Evolutionary conservation across 768 basidiomycete genomes (phyloP).

Genomic region (Lentinula sp.): DNA sequence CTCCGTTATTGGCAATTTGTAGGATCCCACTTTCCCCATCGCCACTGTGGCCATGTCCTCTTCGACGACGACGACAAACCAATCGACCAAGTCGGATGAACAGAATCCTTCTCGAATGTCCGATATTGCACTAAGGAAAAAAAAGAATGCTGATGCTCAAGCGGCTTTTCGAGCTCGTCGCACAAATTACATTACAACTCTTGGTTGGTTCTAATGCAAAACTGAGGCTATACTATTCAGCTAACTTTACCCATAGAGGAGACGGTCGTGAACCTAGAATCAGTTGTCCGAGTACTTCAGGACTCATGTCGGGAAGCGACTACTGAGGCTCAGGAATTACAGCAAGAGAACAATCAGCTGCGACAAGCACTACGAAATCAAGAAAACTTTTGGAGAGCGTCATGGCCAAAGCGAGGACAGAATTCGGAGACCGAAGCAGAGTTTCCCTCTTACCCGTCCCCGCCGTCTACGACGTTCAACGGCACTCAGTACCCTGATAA

Average conservation of each 20-base stretch:
- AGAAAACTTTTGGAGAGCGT: conserved; percentile 65
- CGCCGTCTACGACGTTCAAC: conserved; percentile 20
- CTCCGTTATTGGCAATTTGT: conserved; percentile 11
- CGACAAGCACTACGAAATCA: conserved; percentile 63
- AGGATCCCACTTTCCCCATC: conserved; percentile 17
- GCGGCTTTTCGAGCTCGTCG: conserved; percentile 71
- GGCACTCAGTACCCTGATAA: conserved; percentile 6
- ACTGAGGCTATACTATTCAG: not conserved
- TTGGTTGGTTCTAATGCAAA: conserved; percentile 34
- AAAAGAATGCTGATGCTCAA: conserved; percentile 88
- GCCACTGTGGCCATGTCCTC: conserved; percentile 20
- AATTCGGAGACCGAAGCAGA: conserved; percentile 51
- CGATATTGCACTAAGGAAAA: conserved; percentile 71
- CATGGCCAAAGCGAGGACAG: conserved; percentile 63
- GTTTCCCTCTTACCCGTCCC: conserved; percentile 32
- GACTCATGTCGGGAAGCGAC: conserved; percentile 71
- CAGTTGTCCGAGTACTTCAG: conserved; percentile 79
- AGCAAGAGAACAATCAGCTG: conserved; percentile 59
- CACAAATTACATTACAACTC: conserved; percentile 78
- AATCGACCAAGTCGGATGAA: conserved; percentile 21
- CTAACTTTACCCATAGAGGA: not conserved
- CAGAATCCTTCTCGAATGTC: conserved; percentile 15
- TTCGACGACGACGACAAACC: conserved; percentile 29
- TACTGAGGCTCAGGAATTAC: conserved; percentile 53
- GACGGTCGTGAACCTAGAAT: conserved; percentile 58